Base-by-base conservation (phyloP, 2,329 filamentous ascomycete genomes). In the Remersonia thermophila region DNA sequence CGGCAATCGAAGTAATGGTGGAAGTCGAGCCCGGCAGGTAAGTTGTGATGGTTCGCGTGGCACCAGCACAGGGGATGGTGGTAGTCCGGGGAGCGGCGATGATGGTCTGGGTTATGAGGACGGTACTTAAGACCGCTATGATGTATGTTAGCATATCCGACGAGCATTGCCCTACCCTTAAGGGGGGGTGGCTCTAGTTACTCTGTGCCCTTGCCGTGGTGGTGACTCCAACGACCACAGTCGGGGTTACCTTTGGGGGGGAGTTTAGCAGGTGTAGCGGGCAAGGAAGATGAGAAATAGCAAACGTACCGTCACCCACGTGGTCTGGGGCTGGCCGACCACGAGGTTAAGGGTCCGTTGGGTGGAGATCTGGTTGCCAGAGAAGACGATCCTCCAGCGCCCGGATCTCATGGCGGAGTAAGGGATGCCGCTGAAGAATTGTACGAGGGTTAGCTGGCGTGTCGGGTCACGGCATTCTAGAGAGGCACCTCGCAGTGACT, bases 331-430 rank as follows among this genome's bases (percentile, higher is more conserved):
- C 3, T 48, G 36, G 28, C 56, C 56, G 3, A 52, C 50, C 9
- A 51, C 56, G 16, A 61, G 45, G 14, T 47, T 53, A 36, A 60
- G 52, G 10, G 46, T 51, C 32, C 58, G 56, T 42, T 60, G 58
- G 13, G 56, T 51, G 3, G 54, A 54, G 14, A 61, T 51, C 40
- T 55, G 54, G 17, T 47, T 36, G 13, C 58, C 57, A n/a, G 51
- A 46, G 16, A 61, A 43, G 15, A 59, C 48, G 30, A 61, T 60
- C 46, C 47, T 60, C 52, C 58, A 60, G 30, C 46, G 42, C 12
- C 58, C 57, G 0, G 57, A 55, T 23, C 38, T 40, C 57, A 61
- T 60, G 12, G 51, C 50, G 10, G 57, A 60, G 44, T 51, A 60
- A 1, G 51, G 53, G 27, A 61, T 59, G 28, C 53, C 49, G 34